phyloP scores from a whole-genome alignment of 805 yeast genomes.

The Metschnikowia continentalis region DNA sequence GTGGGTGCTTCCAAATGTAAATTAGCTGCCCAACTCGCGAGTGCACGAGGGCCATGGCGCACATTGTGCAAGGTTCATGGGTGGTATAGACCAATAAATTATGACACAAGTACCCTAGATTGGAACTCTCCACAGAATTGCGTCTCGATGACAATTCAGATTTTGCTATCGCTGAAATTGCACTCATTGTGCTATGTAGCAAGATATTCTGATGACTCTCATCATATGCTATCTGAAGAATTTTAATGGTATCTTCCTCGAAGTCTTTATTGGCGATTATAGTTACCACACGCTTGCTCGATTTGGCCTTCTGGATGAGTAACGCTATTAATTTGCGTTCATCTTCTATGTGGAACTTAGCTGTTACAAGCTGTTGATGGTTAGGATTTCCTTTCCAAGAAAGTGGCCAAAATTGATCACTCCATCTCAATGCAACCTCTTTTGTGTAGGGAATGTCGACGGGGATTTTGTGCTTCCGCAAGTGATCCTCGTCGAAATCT shows the following conservation, averaged over 20 bases:
- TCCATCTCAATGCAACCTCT: constrained; percentile 65
- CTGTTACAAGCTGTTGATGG: constrained; percentile 60
- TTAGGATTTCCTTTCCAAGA: constrained; percentile 92
- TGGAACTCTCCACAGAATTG: constrained; percentile 6
- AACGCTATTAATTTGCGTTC: constrained; percentile 29
- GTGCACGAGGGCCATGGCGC: constrained; percentile 92
- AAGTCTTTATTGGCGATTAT: constrained; percentile 58
- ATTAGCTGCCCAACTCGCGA: constrained; percentile 73
- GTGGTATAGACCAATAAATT: constrained; percentile 78
- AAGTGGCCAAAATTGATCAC: constrained; percentile 73
- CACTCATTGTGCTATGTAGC: constrained; percentile 71
- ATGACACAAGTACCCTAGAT: constrained; percentile 61
- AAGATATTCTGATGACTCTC: constrained; percentile 47
- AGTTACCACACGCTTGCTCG: constrained; percentile 40
- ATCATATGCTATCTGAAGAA: constrained; percentile 39
- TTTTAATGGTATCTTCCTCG: constrained; percentile 19
- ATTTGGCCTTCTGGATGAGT: constrained; percentile 10
- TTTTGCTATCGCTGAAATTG: constrained; percentile 61
- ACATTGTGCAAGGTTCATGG: constrained; percentile 96
- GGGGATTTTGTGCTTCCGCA: constrained; percentile 44
- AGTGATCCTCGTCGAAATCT: constrained; percentile 8
- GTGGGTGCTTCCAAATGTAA: constrained; percentile 46
- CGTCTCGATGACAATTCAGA: constrained; percentile 43
- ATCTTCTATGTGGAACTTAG: constrained; percentile 43
- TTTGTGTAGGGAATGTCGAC: constrained; percentile 62